Evolutionary conservation across 352 stramenopile genomes (phyloP).

Genomic region (Phytophthora syringae): DNA sequence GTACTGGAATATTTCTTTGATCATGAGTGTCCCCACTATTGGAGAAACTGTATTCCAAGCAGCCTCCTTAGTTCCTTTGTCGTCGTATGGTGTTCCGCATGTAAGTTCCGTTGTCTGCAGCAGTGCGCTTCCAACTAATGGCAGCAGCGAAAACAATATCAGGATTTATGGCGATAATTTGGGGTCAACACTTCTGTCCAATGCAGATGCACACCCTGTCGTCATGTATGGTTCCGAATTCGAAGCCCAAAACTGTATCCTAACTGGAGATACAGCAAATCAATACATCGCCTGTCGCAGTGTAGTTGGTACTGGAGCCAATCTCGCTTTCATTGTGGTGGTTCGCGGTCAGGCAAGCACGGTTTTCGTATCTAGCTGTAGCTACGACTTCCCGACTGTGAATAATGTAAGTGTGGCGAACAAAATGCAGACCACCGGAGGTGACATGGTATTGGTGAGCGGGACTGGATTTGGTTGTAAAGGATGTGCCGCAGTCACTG

Average conservation of each 20-base stretch:
- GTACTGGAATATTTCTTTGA: slow-evolving; percentile 58
- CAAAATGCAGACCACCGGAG: slow-evolving; percentile 41
- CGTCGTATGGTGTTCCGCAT: slow-evolving; percentile 41
- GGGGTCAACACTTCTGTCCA: slow-evolving; percentile 23
- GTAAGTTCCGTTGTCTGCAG: slow-evolving; percentile 40
- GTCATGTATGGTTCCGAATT: slow-evolving; percentile 52
- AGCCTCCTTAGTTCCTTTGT: slow-evolving; percentile 40
- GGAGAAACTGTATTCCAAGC: slow-evolving; percentile 52
- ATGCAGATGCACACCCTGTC: slow-evolving; percentile 13
- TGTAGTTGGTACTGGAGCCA: slow-evolving; percentile 39
- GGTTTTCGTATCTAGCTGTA: slow-evolving; percentile 28
- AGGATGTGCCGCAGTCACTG: slow-evolving; percentile 35
- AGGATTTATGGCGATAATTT: slow-evolving; percentile 55
- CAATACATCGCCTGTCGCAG: slow-evolving; percentile 53
- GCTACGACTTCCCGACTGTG: slow-evolving; percentile 45
- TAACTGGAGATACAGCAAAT: slow-evolving; percentile 2
- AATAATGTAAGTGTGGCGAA: slow-evolving; percentile 3
- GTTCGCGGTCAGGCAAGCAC: slow-evolving; percentile 45
- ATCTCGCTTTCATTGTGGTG: slow-evolving; percentile 44
- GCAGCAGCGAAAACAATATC: slow-evolving; percentile 39
- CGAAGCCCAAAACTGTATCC: slow-evolving; percentile 34
- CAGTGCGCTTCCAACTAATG: slow-evolving; percentile 45
- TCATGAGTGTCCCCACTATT: slow-evolving; percentile 45
- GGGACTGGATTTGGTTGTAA: slow-evolving; percentile 54
- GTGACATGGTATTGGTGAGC: slow-evolving; percentile 43